Evolutionary conservation across 306 rosid genomes (phyloP).

Genomic region (Vachellia pachyceras): DNA sequence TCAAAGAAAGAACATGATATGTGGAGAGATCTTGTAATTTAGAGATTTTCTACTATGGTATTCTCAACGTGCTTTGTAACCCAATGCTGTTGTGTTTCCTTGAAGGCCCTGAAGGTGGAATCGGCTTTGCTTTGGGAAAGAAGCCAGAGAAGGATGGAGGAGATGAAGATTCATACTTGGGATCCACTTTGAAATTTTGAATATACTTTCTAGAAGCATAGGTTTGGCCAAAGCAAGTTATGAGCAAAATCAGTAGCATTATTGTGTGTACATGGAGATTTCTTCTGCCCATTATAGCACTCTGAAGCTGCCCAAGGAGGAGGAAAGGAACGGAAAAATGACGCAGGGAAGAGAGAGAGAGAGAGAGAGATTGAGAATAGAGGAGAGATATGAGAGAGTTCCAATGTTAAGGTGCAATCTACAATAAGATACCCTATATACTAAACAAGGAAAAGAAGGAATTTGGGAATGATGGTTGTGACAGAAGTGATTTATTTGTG

Average conservation of each 20-base stretch:
- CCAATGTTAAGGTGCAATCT: too few relatives aligned
- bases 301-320: background rate
- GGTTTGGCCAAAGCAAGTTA: conserved; percentile 32
- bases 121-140: conserved; percentile 66
- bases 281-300: conserved; percentile 52
- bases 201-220: too few relatives aligned
- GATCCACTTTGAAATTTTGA: too few relatives aligned
- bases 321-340: too few relatives aligned
- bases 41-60: conserved; percentile 48
- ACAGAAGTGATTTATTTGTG: too few relatives aligned
- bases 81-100: conserved; percentile 45
- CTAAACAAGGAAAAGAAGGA: conserved; percentile 29
- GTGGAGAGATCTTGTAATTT: background rate
- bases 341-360: background rate
- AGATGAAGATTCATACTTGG: too few relatives aligned
- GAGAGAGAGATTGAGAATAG: too few relatives aligned
- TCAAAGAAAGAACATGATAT: background rate
- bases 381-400: background rate
- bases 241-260: conserved; percentile 43
- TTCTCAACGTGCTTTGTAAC: conserved; percentile 49
- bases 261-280: conserved; percentile 28
- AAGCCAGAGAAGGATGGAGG: too few relatives aligned
- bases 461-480: too few relatives aligned
- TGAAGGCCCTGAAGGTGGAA: background rate
- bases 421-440: conserved; percentile 7